Evolutionary conservation across 1,284 basidiomycete species (phyloP), one percentile per base, ranked within the genome.

Genomic region (Trametes hirsuta): DNA sequence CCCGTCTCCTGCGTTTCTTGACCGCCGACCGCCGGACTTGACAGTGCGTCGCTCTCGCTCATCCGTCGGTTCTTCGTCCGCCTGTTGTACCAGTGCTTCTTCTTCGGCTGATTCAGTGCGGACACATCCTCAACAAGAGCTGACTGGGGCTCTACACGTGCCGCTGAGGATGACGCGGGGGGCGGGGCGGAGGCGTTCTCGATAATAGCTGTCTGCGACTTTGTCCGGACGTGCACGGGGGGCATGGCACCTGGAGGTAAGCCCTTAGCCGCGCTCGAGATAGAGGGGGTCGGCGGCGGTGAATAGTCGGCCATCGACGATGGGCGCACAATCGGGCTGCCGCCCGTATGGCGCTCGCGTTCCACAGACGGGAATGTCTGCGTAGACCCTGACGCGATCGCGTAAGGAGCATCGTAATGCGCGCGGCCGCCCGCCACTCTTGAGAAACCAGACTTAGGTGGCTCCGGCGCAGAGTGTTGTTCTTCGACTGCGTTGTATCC

Each of bases 131-230:
- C 62, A 18, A 18, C 35, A 24, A 53, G 39, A 48, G 42, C 48
- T n/a, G 49, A 25, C 37, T 54, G 47, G 21, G 11, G 22, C 15
- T 22, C 47, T 6, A 22, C 39, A 21, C 40, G 24, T 9, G 40
- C 58, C 14, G 30, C 30, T 21, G 35, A 52, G 18, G 51, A 56
- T 42, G 61, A 21, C 47, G 51, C 34, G 46, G 47, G 41, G 59
- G 49, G 41, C 18, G 69, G 49, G 6, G 66, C 64, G 3, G 74
- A 69, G 42, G 78, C 77, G 69, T 88, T 79, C 71, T 90, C 88
- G 25, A 93, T 85, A 62, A 93, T 84, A 1, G 91, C 91, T 5
- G 86, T 88, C 70, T 93, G 91, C 24, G 89, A 91, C 75, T 86
- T 86, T n/a, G 85, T 91, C 36, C 91, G 84, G 35, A 83, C 76